phyloP scores from a whole-genome alignment of 208 protist genomes.

The Acanthamoeba sp. region DNA sequence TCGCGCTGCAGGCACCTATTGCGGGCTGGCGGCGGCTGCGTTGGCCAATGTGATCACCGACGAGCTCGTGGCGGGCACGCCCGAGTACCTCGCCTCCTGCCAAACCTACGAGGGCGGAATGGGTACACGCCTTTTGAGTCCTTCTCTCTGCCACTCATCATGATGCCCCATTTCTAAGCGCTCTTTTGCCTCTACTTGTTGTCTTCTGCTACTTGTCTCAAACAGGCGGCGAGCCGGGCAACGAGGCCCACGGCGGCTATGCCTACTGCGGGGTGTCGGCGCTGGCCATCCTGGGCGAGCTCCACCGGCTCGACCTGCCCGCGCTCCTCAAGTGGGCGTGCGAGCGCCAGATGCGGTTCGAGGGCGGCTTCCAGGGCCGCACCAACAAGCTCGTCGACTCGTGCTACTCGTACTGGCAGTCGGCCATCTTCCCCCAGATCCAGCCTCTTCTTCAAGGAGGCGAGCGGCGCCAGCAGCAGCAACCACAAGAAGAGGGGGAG shows the following conservation, averaged over 20 bases:
- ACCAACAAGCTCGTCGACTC: slow-evolving; percentile 93
- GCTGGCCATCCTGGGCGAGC: slow-evolving; percentile 77
- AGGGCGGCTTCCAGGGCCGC: slow-evolving; percentile 92
- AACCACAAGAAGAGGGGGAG: not conserved
- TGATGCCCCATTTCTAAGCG: slow-evolving; percentile 21
- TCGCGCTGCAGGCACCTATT: slow-evolving; percentile 81
- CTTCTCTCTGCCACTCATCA: not conserved
- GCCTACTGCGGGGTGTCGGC: slow-evolving; percentile 91
- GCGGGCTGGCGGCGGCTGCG: slow-evolving; percentile 81
- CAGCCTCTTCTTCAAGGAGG: slow-evolving; percentile 28
- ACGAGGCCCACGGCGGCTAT: slow-evolving; percentile 93
- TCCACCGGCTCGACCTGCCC: slow-evolving; percentile 75
- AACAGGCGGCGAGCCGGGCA: slow-evolving; percentile 76
- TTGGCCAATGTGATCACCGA: slow-evolving; percentile 78
- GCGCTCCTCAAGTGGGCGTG: slow-evolving; percentile 84
- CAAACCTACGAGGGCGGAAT: slow-evolving; percentile 93
- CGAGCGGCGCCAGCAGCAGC: not conserved
- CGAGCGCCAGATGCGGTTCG: slow-evolving; percentile 86
- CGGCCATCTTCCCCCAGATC: slow-evolving; percentile 82
- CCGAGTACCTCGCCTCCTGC: slow-evolving; percentile 84
- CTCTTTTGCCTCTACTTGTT: not conserved
- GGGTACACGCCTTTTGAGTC: slow-evolving; percentile 14
- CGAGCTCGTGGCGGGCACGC: slow-evolving; percentile 79
- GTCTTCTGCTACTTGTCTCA: not conserved
- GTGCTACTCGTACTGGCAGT: slow-evolving; percentile 93